These are phyloP conservation scores for Sarocladium oryzae DNA, from an alignment of 2,329 filamentous ascomycete genomes.

Conservation along the genomic window DNA sequence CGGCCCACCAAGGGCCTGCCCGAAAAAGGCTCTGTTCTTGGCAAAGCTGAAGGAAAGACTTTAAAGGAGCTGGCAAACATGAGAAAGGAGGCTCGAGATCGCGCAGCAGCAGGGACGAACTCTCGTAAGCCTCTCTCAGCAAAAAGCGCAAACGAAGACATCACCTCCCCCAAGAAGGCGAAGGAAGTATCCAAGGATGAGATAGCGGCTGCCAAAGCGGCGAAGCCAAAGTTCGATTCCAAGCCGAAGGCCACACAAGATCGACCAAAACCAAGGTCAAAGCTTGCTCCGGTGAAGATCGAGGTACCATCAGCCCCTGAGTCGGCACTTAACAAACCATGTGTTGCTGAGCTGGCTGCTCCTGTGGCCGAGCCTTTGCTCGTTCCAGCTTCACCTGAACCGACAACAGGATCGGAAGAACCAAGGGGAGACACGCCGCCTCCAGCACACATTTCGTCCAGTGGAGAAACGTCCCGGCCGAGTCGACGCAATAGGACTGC, in stretches of 20 bases:
- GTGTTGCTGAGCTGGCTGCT: slow-evolving; percentile 16
- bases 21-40: slow-evolving; percentile 23
- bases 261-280: slow-evolving; percentile 21
- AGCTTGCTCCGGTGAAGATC: slow-evolving; percentile 16
- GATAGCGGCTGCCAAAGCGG: slow-evolving; percentile 31
- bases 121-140: slow-evolving; percentile 43
- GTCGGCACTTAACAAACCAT: slow-evolving; percentile 11
- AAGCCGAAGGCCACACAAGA: slow-evolving; percentile 21
- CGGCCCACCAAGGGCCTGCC: slow-evolving; percentile 14
- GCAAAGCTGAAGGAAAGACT: slow-evolving; percentile 33
- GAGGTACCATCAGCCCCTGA: slow-evolving; percentile 16
- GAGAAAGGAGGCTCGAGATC: slow-evolving; percentile 34
- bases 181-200: slow-evolving; percentile 30
- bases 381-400: slow-evolving; percentile 44
- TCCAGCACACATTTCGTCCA: slow-evolving; percentile 48
- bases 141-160: slow-evolving; percentile 55
- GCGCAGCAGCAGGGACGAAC: slow-evolving; percentile 18
- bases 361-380: slow-evolving; percentile 34
- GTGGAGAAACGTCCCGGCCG: slow-evolving; percentile 53
- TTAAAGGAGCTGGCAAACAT: slow-evolving; percentile 39
- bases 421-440: slow-evolving; percentile 50
- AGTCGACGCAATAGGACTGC: slow-evolving; percentile 60
- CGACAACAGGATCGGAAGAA: slow-evolving; percentile 24
- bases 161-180: slow-evolving; percentile 52
- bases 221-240: slow-evolving; percentile 12